A percentile compares a stretch with the other conserved stretches of the same genome.
phyloP scores from a whole-genome alignment of 2,329 filamentous ascomycete genomes.

The Remersonia thermophila region DNA sequence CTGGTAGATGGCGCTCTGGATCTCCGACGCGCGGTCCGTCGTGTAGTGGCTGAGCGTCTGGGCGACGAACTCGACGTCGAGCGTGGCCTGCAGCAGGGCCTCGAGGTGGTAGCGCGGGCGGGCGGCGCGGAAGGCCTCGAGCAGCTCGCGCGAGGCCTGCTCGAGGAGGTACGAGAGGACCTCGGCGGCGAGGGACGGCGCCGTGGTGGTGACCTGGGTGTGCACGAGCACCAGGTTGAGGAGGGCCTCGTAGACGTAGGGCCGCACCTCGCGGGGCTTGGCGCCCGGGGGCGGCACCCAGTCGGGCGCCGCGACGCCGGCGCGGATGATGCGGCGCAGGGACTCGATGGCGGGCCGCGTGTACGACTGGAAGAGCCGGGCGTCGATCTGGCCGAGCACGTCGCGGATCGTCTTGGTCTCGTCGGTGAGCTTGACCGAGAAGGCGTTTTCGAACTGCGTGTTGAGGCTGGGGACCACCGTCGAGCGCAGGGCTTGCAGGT shows the following conservation, averaged over 20 bases:
- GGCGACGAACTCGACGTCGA: slow-evolving; percentile 93
- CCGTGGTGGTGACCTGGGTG: slow-evolving; percentile 73
- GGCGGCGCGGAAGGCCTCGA: slow-evolving; percentile 59
- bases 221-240: slow-evolving; percentile 82
- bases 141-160: slow-evolving; percentile 65
- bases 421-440: slow-evolving; percentile 87
- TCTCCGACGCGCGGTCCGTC: slow-evolving; percentile 65
- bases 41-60: slow-evolving; percentile 88
- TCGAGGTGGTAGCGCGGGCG: slow-evolving; percentile 60
- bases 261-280: slow-evolving; percentile 62
- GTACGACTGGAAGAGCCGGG: slow-evolving; percentile 83
- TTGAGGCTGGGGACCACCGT: slow-evolving; percentile 82
- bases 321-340: slow-evolving; percentile 57
- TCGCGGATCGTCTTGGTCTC: slow-evolving; percentile 87
- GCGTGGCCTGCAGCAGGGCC: slow-evolving; percentile 87
- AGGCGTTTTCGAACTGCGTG: slow-evolving; percentile 82
- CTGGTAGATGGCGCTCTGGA: slow-evolving; percentile 84
- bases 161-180: slow-evolving; percentile 82
- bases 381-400: slow-evolving; percentile 80
- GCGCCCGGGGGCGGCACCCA: slow-evolving; percentile 53
- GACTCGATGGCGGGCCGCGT: slow-evolving; percentile 61
- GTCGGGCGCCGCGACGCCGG: slow-evolving; percentile 55
- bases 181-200: slow-evolving; percentile 61
- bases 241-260: slow-evolving; percentile 82
- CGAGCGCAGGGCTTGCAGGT: slow-evolving; percentile 70